phyloP scores from a whole-genome alignment of 352 stramenopile genomes.

The Phytophthora tentaculata region DNA sequence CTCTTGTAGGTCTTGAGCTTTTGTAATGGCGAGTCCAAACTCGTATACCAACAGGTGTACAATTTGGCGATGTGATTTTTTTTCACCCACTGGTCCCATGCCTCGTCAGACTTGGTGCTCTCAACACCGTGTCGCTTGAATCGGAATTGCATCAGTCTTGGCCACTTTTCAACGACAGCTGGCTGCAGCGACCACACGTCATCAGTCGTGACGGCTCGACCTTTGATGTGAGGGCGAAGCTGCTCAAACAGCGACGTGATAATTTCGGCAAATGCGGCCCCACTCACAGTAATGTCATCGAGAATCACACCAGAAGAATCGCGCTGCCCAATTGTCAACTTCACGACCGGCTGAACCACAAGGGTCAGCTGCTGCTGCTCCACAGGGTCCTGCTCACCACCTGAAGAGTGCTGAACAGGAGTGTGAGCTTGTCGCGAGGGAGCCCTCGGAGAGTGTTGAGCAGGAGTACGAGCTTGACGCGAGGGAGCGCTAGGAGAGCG shows the following conservation, averaged over 20 bases:
- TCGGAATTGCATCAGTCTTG: slow-evolving; percentile 25
- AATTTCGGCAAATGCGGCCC: neutral
- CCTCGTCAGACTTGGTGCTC: slow-evolving; percentile 1
- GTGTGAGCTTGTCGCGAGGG: no score
- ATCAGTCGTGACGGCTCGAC: slow-evolving; percentile 13
- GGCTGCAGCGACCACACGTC: neutral
- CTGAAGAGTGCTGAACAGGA: no score
- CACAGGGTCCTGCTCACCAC: no score
- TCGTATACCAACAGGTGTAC: slow-evolving; percentile 21
- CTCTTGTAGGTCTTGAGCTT: slow-evolving; percentile 1
- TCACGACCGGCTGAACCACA: neutral
- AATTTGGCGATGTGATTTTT: slow-evolving; percentile 7
- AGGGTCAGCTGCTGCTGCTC: neutral
- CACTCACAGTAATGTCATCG: slow-evolving; percentile 1
- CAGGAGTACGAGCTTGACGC: no score
- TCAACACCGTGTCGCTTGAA: slow-evolving; percentile 12
- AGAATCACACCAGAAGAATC: neutral
- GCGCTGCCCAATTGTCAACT: neutral
- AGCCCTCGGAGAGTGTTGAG: neutral
- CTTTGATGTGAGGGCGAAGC: neutral
- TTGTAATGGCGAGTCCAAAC: slow-evolving; percentile 8
- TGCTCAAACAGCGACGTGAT: neutral
- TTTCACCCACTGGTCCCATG: slow-evolving; percentile 19
- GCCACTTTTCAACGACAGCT: slow-evolving; percentile 2
- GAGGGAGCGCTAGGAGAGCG: no score